Evolutionary conservation across 495 filamentous ascomycete genomes (phyloP).

Genomic region (Terfezia claveryi): DNA sequence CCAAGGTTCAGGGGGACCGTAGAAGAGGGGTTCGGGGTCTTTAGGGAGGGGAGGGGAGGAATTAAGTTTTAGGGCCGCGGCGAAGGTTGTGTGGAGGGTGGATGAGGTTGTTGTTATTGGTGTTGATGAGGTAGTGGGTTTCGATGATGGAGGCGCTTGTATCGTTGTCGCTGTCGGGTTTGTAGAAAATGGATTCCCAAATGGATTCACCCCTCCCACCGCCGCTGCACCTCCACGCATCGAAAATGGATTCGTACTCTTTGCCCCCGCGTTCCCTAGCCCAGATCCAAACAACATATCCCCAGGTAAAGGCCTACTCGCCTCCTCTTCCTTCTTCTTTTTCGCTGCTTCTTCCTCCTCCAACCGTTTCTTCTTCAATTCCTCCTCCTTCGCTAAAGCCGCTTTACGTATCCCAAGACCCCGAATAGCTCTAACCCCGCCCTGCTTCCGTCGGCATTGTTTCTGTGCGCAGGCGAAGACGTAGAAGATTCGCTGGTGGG

Average conservation of each 20-base stretch:
- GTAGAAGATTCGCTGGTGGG: constrained; percentile 69
- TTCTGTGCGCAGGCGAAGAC: constrained; percentile 60
- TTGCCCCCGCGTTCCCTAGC: not conserved
- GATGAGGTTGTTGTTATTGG: constrained; percentile 15
- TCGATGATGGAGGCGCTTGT: constrained; percentile 21
- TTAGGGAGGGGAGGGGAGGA: no score
- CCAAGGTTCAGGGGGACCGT: constrained; percentile 41
- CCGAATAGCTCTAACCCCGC: constrained; percentile 48
- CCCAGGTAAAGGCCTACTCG: constrained; percentile 17
- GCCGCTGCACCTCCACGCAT: not conserved
- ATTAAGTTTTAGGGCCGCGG: no score
- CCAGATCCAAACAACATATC: constrained; percentile 31
- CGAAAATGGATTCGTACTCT: constrained; percentile 12
- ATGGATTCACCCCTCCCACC: constrained; percentile 4
- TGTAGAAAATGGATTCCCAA: constrained; percentile 27
- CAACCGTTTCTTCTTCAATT: constrained; percentile 11
- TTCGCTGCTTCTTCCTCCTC: constrained; percentile 16
- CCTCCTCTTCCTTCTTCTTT: constrained; percentile 21
- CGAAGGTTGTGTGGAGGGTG: no score
- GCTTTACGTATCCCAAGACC: constrained; percentile 37
- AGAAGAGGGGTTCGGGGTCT: constrained; percentile 4
- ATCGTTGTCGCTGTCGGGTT: constrained; percentile 27
- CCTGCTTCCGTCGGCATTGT: constrained; percentile 48
- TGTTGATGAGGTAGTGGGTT: constrained; percentile 17
- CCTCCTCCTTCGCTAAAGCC: constrained; percentile 24